These are phyloP conservation scores for Mucor indicus DNA, from an alignment of 371 early-diverging fungal species.

Conservation along the genomic window DNA sequence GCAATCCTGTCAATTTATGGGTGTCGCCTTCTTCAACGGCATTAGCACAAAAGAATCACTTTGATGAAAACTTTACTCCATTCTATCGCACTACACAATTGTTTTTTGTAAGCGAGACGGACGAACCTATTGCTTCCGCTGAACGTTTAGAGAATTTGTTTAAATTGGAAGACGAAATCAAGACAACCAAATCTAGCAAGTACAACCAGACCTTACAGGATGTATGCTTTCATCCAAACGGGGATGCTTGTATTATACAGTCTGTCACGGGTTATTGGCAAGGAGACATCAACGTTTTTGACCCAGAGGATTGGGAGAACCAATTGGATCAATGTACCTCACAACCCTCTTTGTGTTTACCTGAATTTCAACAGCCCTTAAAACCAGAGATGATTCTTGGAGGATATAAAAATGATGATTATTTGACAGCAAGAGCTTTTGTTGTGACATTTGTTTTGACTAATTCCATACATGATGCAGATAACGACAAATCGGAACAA, in stretches of 20 bases:
- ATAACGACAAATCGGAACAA: conserved; percentile 47
- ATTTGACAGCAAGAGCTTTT: conserved; percentile 50
- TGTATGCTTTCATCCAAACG: conserved; percentile 70
- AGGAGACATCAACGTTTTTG: conserved; percentile 51
- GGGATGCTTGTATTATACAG: conserved; percentile 66
- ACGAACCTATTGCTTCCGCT: conserved; percentile 45
- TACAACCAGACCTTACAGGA: conserved; percentile 46
- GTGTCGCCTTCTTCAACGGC: conserved; percentile 66
- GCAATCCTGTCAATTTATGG: conserved; percentile 71
- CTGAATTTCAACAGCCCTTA: conserved; percentile 64
- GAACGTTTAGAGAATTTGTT: conserved; percentile 51
- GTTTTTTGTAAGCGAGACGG: conserved; percentile 54
- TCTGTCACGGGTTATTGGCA: conserved; percentile 77
- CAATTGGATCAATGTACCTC: conserved; percentile 49
- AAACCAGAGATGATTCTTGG: conserved; percentile 72
- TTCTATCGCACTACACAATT: conserved; percentile 75
- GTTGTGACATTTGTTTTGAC: conserved; percentile 66
- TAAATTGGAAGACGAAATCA: conserved; percentile 53
- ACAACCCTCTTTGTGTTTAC: conserved; percentile 61
- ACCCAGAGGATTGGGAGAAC: conserved; percentile 42
- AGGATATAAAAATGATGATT: conserved; percentile 51
- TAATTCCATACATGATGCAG: conserved; percentile 51
- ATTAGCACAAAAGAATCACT: conserved; percentile 60
- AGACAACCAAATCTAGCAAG: conserved; percentile 34
- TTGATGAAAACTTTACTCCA: conserved; percentile 69